phyloP scores from a whole-genome alignment of 129 eudicot species.

The Pseudognaphalium luteoalbum region DNA sequence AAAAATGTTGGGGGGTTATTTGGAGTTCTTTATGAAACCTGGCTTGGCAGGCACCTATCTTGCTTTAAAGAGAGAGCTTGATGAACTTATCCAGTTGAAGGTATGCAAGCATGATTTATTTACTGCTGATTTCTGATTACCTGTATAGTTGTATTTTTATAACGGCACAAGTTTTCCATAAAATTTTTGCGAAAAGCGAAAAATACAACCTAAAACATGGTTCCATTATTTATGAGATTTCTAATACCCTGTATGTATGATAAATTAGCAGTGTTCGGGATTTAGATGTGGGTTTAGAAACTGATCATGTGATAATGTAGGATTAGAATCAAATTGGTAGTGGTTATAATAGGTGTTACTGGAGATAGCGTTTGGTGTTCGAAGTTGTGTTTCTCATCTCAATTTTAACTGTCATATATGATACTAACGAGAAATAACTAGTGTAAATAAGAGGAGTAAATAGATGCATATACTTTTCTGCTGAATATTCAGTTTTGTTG shows the following conservation, averaged over 20 bases:
- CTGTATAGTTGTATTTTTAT: no score
- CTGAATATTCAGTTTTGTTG: not conserved
- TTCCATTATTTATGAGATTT: constrained; percentile 1
- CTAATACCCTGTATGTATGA: not conserved
- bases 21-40: constrained; percentile 92
- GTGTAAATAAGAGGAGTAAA: no score
- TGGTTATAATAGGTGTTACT: not conserved
- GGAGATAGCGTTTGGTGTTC: not conserved
- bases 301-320: not conserved
- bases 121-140: not conserved
- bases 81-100: constrained; percentile 80
- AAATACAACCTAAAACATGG: not conserved
- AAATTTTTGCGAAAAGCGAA: no score
- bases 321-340: not conserved
- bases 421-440: not conserved
- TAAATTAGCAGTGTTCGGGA: not conserved
- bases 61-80: constrained; percentile 67
- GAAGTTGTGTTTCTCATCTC: not conserved
- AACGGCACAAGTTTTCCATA: no score
- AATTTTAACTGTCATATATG: no score
- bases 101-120: constrained; percentile 30
- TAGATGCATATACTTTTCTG: not conserved
- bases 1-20: constrained; percentile 91
- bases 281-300: not conserved
- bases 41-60: constrained; percentile 68